phyloP scores from a whole-genome alignment of 2,329 filamentous ascomycete genomes.

The Lachnellula arida region DNA sequence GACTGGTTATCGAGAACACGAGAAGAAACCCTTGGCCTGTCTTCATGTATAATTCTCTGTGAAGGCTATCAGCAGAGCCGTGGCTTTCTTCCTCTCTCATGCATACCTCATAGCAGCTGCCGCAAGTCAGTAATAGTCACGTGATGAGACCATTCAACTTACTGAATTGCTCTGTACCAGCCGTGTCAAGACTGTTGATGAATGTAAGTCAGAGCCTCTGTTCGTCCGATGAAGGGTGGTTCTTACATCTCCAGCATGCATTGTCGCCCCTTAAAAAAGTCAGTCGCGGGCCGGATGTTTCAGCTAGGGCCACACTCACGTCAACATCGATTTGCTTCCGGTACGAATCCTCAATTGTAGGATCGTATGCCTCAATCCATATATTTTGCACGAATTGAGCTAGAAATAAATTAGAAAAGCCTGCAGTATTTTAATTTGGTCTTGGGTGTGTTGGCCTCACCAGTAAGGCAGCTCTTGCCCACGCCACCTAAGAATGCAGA shows the following conservation, averaged over 20 bases:
- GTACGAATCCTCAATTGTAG: conserved; percentile 59
- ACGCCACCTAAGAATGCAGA: conserved; percentile 54
- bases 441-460: conserved; percentile 39
- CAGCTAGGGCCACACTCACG: conserved; percentile 44
- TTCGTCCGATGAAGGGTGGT: conserved; percentile 3
- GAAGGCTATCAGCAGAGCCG: not conserved
- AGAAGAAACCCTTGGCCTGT: conserved; percentile 71
- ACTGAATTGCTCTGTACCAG: conserved; percentile 74
- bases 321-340: conserved; percentile 62
- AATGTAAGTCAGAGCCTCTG: conserved; percentile 10
- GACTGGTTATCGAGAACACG: conserved; percentile 69
- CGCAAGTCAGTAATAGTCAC: conserved; percentile 21
- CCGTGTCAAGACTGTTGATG: conserved; percentile 57
- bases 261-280: conserved; percentile 55
- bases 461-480: conserved; percentile 70
- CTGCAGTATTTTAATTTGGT: conserved; percentile 18
- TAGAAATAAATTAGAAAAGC: conserved; percentile 26
- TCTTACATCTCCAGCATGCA: conserved; percentile 67
- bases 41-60: conserved; percentile 68
- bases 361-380: conserved; percentile 67
- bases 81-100: not conserved
- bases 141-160: conserved; percentile 35
- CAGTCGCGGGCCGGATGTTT: conserved; percentile 1
- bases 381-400: conserved; percentile 74
- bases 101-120: conserved; percentile 53